A percentile compares a stretch with the other conserved stretches of the same genome.
Conservation (phyloP, 257 asterid species). For the Capsicum rhomboideum region DNA sequence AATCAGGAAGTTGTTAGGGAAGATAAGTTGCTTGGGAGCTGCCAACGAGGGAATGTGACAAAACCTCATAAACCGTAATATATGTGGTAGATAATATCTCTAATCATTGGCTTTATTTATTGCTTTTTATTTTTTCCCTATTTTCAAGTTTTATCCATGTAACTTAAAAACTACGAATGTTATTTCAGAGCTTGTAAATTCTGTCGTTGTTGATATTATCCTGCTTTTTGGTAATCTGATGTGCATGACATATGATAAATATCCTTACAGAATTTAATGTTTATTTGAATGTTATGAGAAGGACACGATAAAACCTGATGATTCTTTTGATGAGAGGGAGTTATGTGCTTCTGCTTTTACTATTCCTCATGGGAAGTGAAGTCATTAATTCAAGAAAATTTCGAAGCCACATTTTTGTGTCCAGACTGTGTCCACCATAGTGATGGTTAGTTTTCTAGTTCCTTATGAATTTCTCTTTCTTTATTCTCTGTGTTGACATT, state of each 20-base stretch:
- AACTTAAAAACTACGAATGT: not conserved
- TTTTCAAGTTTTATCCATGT: not conserved
- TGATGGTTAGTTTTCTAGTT: conserved; percentile 2
- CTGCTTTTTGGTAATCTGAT: not conserved
- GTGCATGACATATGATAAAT: not conserved
- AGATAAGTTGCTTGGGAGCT: too few relatives aligned
- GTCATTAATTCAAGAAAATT: conserved; percentile 19
- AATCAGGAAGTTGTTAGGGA: too few relatives aligned
- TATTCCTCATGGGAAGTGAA: conserved; percentile 36
- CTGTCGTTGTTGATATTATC: too few relatives aligned
- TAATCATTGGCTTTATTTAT: too few relatives aligned
- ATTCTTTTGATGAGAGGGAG: conserved; percentile 80
- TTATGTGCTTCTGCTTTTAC: conserved; percentile 69
- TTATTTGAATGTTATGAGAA: conserved; percentile 32
- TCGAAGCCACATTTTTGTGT: conserved; percentile 34
- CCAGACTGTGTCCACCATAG: conserved; percentile 16
- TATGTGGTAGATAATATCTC: too few relatives aligned
- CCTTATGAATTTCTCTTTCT: not conserved
- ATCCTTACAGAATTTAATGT: not conserved
- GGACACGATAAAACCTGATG: conserved; percentile 46
- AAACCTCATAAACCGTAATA: too few relatives aligned
- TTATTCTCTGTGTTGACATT: not conserved
- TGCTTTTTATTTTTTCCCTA: too few relatives aligned
- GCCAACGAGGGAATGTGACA: too few relatives aligned
- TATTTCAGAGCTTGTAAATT: not conserved